A percentile compares a stretch with the other conserved stretches of the same genome.
These are phyloP conservation scores for Cicer judaicum DNA, from an alignment of 306 rosid genomes.

Conservation along the genomic window DNA sequence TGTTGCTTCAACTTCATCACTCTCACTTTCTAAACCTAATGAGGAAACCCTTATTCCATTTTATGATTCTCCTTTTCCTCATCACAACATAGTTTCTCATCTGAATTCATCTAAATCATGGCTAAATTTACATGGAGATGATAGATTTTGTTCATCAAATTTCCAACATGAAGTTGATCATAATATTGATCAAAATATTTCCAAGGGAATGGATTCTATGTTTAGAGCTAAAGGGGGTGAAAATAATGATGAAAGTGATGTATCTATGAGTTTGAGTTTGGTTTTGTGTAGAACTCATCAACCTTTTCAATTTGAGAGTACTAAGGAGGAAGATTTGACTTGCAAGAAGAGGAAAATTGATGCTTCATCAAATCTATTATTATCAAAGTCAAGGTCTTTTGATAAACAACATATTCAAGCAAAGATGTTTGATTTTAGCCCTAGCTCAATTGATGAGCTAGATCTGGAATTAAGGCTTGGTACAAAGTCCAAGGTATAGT, in stretches of 20 bases:
- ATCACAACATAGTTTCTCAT: constrained; percentile 21
- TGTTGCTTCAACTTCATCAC: constrained; percentile 49
- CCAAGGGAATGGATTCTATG: constrained; percentile 51
- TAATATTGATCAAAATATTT: constrained; percentile 42
- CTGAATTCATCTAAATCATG: constrained; percentile 49
- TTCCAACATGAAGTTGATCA: constrained; percentile 34
- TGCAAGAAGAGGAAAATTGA: constrained; percentile 73
- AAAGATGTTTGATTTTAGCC: constrained; percentile 43
- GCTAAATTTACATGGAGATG: constrained; percentile 51
- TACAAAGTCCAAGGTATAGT: constrained; percentile 48
- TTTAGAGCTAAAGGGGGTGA: not conserved
- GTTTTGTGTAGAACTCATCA: constrained; percentile 39
- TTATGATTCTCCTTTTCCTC: constrained; percentile 44
- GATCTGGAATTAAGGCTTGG: constrained; percentile 64
- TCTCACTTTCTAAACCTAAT: constrained; percentile 46
- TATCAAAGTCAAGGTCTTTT: constrained; percentile 49
- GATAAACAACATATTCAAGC: constrained; percentile 31
- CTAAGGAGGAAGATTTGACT: constrained; percentile 40
- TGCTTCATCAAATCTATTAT: constrained; percentile 49
- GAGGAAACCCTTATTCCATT: constrained; percentile 43
- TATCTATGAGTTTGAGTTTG: constrained; percentile 48
- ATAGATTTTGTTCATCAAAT: constrained; percentile 36
- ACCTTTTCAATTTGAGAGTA: constrained; percentile 37
- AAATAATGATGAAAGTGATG: constrained; percentile 25
- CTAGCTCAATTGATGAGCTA: constrained; percentile 49